Evolutionary conservation across 495 filamentous ascomycete species (phyloP).

Genomic region (Daldinia childiae): DNA sequence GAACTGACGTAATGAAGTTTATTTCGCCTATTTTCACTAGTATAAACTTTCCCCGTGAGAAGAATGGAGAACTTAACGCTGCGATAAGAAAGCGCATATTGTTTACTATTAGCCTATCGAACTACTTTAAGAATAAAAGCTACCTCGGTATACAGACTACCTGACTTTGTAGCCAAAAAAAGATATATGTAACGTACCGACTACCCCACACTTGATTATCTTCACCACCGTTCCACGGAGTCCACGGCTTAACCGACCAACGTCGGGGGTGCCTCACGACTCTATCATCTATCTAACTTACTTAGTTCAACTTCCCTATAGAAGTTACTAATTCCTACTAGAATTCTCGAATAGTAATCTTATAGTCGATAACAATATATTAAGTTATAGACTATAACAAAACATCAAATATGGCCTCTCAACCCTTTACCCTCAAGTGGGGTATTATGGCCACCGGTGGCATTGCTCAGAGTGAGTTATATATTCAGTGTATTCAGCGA

Average conservation of each 20-base stretch:
- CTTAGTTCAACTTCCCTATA: neutral
- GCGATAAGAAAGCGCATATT: too few relatives aligned
- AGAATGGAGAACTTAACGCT: too few relatives aligned
- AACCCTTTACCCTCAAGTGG: slow-evolving; percentile 73
- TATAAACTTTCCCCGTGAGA: neutral
- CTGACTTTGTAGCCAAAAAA: neutral
- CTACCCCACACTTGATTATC: neutral
- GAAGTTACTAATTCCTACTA: neutral
- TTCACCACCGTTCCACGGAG: neutral
- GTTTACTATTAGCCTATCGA: neutral
- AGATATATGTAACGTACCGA: neutral
- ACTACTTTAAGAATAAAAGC: neutral
- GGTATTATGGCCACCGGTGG: slow-evolving; percentile 86
- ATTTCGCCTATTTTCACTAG: neutral
- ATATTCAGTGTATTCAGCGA: too few relatives aligned
- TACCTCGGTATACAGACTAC: neutral
- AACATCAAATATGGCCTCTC: slow-evolving; percentile 51
- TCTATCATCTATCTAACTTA: neutral
- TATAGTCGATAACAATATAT: too few relatives aligned
- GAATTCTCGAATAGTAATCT: too few relatives aligned
- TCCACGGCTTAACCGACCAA: neutral
- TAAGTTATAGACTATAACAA: neutral
- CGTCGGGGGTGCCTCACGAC: neutral
- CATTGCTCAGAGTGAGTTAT: slow-evolving; percentile 73
- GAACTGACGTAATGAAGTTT: neutral